Percentiles rank a stretch among this genome's conserved stretches.
Evolutionary conservation across 2,329 filamentous ascomycete genomes (phyloP).

Genomic region (Rutstroemia sp.): DNA sequence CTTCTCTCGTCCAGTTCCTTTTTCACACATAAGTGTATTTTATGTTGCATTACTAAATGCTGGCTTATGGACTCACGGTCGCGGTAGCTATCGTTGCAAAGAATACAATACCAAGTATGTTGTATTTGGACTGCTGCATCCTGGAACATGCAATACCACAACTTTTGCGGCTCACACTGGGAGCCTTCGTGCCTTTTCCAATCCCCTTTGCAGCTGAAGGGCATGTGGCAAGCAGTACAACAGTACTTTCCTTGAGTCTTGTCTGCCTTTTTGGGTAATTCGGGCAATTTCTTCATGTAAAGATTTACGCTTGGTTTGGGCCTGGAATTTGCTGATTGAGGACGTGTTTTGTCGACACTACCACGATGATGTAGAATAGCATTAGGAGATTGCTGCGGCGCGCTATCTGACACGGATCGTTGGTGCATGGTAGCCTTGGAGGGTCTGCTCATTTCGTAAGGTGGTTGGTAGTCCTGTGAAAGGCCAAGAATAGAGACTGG

Average conservation of each 20-base stretch:
- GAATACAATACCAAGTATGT: conserved; percentile 14
- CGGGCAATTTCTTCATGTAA: background rate
- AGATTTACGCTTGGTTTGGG: background rate
- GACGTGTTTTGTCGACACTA: background rate
- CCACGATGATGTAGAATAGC: background rate
- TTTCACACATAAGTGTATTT: conserved; percentile 13
- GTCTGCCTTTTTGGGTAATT: background rate
- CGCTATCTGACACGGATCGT: too few relatives aligned
- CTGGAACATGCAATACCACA: conserved; percentile 18
- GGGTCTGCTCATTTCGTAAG: too few relatives aligned
- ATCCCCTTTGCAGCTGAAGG: conserved; percentile 19
- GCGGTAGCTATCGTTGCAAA: conserved; percentile 10
- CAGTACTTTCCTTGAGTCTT: conserved; percentile 11
- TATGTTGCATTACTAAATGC: conserved; percentile 15
- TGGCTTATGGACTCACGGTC: conserved; percentile 10
- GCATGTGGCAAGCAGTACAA: conserved; percentile 15
- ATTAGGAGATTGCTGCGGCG: background rate
- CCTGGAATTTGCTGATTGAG: background rate
- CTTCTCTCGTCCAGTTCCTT: conserved; percentile 10
- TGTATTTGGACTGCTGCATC: conserved; percentile 7
- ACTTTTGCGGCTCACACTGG: conserved; percentile 17
- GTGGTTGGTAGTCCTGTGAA: too few relatives aligned
- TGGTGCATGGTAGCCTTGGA: too few relatives aligned
- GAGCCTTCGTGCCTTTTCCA: conserved; percentile 21
- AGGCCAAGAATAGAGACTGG: background rate